phyloP scores from a whole-genome alignment of 352 stramenopile species.

The Globisporangium nagaii region DNA sequence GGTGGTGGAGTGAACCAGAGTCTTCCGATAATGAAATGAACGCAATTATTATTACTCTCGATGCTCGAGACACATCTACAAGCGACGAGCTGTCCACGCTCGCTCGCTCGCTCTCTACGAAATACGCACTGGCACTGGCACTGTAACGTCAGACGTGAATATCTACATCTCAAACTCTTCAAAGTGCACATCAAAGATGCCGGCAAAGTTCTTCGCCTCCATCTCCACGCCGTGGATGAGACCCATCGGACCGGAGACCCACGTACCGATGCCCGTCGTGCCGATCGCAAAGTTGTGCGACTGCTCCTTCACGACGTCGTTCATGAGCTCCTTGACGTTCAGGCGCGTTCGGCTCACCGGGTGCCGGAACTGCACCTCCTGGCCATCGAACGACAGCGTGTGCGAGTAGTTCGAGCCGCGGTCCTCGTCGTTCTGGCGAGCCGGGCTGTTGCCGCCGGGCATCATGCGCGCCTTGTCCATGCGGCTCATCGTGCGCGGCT shows the following conservation, averaged over 20 bases:
- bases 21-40: no score
- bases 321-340: slow-evolving; percentile 75
- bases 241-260: slow-evolving; percentile 78
- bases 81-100: background rate
- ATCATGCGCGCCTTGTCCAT: slow-evolving; percentile 74
- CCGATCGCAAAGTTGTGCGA: slow-evolving; percentile 81
- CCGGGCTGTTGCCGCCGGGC: slow-evolving; percentile 27
- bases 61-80: background rate
- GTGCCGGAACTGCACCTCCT: slow-evolving; percentile 75
- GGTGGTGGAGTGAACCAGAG: no score
- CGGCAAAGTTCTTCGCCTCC: slow-evolving; percentile 67
- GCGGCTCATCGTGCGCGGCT: slow-evolving; percentile 66
- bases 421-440: slow-evolving; percentile 34
- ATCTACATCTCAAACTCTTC: slow-evolving; percentile 89
- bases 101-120: background rate
- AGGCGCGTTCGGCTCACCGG: slow-evolving; percentile 58
- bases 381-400: slow-evolving; percentile 71
- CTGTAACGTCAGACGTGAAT: no score
- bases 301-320: slow-evolving; percentile 79
- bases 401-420: slow-evolving; percentile 60
- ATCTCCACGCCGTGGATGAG: slow-evolving; percentile 75
- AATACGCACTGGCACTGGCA: no score
- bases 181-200: slow-evolving; percentile 87
- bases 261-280: slow-evolving; percentile 74
- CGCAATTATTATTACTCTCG: slow-evolving; percentile 3